These are phyloP conservation scores for Sclerotinia minor DNA, from an alignment of 2,329 filamentous ascomycete species.

Conservation along the genomic window DNA sequence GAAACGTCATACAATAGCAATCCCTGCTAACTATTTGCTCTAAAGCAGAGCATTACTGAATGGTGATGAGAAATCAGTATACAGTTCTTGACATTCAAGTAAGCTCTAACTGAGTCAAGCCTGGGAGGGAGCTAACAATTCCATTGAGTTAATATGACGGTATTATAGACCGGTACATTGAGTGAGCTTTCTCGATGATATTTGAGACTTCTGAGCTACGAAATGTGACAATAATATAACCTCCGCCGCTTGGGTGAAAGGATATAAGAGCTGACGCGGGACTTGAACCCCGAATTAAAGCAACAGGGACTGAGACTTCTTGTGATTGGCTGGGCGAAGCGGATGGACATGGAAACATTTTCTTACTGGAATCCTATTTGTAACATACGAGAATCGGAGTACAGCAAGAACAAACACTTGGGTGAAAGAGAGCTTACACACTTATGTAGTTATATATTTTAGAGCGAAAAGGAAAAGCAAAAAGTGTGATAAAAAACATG, in stretches of 20 bases:
- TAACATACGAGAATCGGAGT: no score
- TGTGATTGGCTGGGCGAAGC: background rate
- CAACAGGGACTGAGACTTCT: background rate
- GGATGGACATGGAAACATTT: background rate
- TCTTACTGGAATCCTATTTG: background rate
- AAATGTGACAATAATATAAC: background rate
- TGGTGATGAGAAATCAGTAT: background rate
- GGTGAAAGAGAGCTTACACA: background rate
- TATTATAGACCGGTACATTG: background rate
- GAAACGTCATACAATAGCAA: background rate
- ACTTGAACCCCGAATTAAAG: background rate
- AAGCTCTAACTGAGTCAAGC: background rate
- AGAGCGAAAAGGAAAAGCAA: background rate
- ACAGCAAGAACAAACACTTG: background rate
- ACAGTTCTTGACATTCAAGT: background rate
- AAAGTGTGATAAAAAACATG: background rate
- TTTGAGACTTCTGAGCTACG: no score
- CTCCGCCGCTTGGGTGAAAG: background rate
- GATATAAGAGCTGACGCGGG: background rate
- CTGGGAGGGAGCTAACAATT: background rate
- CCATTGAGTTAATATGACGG: background rate
- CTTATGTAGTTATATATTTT: background rate
- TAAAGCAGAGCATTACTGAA: background rate
- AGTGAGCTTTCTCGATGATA: background rate
- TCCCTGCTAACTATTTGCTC: background rate